Conservation (phyloP, 345 rosid genomes). For the Murraya paniculata region DNA sequence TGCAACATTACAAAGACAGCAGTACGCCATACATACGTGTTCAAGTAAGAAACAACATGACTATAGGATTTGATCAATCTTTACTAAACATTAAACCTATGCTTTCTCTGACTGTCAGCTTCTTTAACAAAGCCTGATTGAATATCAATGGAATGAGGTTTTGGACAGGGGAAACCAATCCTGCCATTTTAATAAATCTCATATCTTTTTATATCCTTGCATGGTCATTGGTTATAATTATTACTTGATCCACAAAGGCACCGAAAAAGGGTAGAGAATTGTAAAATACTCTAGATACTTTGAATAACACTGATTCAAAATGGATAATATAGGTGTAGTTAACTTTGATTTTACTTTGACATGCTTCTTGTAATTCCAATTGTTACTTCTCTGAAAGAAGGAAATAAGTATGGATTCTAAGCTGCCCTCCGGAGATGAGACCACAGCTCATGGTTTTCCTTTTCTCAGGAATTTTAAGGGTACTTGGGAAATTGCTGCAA, state of each 20-base stretch:
- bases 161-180: background rate
- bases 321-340: background rate
- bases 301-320: background rate
- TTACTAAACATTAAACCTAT: background rate
- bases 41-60: background rate
- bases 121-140: background rate
- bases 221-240: background rate
- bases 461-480: background rate
- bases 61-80: background rate
- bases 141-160: background rate
- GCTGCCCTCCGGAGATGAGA: background rate
- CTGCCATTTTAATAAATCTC: background rate
- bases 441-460: background rate
- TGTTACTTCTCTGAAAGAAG: background rate
- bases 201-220: background rate
- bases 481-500: background rate
- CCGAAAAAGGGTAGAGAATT: background rate
- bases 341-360: background rate
- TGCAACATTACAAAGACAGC: background rate
- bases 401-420: background rate
- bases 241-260: background rate
- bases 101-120: background rate
- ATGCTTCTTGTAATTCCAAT: background rate
- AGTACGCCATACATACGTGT: background rate
- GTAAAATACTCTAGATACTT: background rate